A percentile compares a stretch with the other conserved stretches of the same genome.
Evolutionary conservation across 768 basidiomycete genomes (phyloP).

Genomic region (Cystobasidiopsis lactophilus): DNA sequence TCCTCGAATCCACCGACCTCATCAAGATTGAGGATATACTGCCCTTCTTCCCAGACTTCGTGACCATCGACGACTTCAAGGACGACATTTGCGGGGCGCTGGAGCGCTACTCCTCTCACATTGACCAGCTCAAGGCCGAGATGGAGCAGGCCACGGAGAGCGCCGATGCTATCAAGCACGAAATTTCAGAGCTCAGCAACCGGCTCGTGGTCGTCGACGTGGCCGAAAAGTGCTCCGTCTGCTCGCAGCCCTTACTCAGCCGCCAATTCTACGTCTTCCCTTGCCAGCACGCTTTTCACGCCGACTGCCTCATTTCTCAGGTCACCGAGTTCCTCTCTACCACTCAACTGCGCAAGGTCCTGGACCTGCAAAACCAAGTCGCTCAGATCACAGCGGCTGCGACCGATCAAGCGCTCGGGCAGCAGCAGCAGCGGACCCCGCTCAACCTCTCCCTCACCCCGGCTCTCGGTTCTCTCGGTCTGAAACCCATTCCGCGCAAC

Average conservation of each 20-base stretch:
- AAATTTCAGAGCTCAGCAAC: conserved; percentile 60
- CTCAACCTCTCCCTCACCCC: neutral
- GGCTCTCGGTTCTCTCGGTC: conserved; percentile 6
- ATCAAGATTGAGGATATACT: conserved; percentile 97
- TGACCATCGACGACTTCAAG: conserved; percentile 98
- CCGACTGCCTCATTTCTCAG: conserved; percentile 83
- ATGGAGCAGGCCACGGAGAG: conserved; percentile 90
- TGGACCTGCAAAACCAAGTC: conserved; percentile 64
- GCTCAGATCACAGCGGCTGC: conserved; percentile 23
- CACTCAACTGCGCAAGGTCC: conserved; percentile 55
- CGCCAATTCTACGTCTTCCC: conserved; percentile 98
- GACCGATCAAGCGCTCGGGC: neutral
- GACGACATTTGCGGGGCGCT: conserved; percentile 90
- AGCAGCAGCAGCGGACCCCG: neutral
- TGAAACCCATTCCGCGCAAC: conserved; percentile 7
- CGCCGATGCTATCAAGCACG: conserved; percentile 79
- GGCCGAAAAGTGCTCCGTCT: conserved; percentile 64
- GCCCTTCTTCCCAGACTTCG: conserved; percentile 99
- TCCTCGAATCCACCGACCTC: conserved; percentile 78
- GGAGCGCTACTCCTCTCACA: conserved; percentile 79
- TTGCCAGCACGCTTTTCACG: conserved; percentile 92
- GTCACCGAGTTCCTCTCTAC: conserved; percentile 36
- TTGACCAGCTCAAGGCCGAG: conserved; percentile 66
- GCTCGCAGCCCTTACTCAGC: conserved; percentile 49
- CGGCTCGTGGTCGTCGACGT: conserved; percentile 82